Evolutionary conservation across 306 rosid genomes (phyloP).

Genomic region (Trifolium subterraneum): DNA sequence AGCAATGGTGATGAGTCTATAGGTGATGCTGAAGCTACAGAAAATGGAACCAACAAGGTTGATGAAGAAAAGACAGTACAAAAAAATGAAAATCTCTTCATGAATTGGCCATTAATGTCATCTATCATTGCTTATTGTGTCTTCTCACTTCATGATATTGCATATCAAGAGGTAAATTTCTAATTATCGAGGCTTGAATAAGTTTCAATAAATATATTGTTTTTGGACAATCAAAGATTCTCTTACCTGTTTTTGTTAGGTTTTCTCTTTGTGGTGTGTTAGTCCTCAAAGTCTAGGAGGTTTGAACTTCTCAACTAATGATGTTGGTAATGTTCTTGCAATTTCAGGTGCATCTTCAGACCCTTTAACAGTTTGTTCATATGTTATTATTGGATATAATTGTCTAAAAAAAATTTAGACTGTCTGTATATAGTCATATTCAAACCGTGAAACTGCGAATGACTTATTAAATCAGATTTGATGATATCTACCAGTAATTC

Average conservation of each 20-base stretch:
- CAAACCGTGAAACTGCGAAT: too few species aligned
- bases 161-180: slow-evolving; percentile 73
- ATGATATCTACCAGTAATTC: too few species aligned
- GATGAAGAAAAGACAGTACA: slow-evolving; percentile 31
- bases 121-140: slow-evolving; percentile 64
- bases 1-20: slow-evolving; percentile 21
- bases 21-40: slow-evolving; percentile 51
- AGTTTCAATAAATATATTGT: background rate
- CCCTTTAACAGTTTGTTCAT: background rate
- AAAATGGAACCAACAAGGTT: slow-evolving; percentile 47
- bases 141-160: slow-evolving; percentile 82
- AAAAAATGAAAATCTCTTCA: slow-evolving; percentile 57
- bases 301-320: slow-evolving; percentile 60
- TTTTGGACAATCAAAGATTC: background rate
- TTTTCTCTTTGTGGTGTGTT: slow-evolving; percentile 85
- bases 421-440: too few species aligned
- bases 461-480: too few species aligned
- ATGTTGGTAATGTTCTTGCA: slow-evolving; percentile 76
- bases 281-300: slow-evolving; percentile 71
- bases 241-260: slow-evolving; percentile 42
- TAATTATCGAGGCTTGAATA: slow-evolving; percentile 1
- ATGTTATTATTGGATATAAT: background rate
- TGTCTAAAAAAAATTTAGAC: too few species aligned
- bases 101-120: slow-evolving; percentile 91
- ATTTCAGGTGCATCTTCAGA: slow-evolving; percentile 56